These are phyloP conservation scores for Luvunga scandens DNA, from an alignment of 345 rosid species.

Conservation along the genomic window DNA sequence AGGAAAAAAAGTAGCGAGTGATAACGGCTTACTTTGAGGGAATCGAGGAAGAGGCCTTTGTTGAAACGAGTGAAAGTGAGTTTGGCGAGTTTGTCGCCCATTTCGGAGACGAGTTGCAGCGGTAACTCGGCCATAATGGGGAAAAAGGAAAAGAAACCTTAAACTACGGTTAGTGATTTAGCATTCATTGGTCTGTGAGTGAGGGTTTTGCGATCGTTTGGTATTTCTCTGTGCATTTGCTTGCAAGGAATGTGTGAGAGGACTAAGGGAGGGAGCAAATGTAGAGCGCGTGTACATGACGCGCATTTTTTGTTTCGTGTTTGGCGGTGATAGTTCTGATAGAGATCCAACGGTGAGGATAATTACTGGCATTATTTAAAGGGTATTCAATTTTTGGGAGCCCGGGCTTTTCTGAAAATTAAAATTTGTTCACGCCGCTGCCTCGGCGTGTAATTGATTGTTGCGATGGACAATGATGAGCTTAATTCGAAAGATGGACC, in stretches of 20 bases:
- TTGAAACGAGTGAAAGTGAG: slow-evolving; percentile 50
- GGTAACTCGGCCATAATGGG: slow-evolving; percentile 49
- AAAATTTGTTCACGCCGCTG: not conserved
- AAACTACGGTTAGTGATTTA: not conserved
- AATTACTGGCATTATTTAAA: too few species aligned
- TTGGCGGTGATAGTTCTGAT: not conserved
- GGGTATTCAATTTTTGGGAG: not conserved
- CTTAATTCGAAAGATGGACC: not conserved
- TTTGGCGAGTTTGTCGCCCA: slow-evolving; percentile 57
- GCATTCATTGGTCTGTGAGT: not conserved
- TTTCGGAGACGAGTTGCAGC: slow-evolving; percentile 45
- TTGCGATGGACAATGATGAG: not conserved
- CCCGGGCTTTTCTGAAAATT: not conserved
- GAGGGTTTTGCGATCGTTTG: not conserved
- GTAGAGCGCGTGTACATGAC: slow-evolving; percentile 9
- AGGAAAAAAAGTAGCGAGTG: not conserved
- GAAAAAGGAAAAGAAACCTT: not conserved
- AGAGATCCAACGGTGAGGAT: not conserved
- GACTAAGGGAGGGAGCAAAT: not conserved
- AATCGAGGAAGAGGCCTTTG: slow-evolving; percentile 66
- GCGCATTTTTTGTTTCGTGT: not conserved
- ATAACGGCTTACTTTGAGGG: slow-evolving; percentile 49
- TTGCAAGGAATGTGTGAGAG: not conserved
- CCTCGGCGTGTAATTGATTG: not conserved
- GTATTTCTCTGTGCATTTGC: not conserved